Percentiles rank a stretch among this genome's conserved stretches.
These are phyloP conservation scores for Delphinella strobiligena DNA, from an alignment of 2,329 filamentous ascomycete genomes.

Conservation along the genomic window DNA sequence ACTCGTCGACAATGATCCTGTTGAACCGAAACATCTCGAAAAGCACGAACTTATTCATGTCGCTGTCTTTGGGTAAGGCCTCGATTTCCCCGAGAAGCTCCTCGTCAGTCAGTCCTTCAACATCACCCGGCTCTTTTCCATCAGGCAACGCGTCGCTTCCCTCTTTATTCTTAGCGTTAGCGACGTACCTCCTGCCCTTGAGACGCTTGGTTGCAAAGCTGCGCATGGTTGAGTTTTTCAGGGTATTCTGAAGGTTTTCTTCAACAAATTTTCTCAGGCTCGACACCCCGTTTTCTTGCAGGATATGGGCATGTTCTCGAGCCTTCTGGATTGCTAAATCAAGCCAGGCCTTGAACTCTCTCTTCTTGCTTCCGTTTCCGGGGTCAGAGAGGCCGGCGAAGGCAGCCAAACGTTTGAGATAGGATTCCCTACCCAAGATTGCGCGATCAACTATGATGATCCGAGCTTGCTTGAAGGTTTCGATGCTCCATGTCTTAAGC, in stretches of 20 bases:
- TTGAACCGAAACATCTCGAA: conserved; percentile 51
- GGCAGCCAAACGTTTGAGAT: conserved; percentile 37
- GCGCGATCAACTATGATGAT: conserved; percentile 45
- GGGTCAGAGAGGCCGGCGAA: conserved; percentile 37
- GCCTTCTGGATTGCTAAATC: conserved; percentile 30
- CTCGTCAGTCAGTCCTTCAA: too few relatives aligned
- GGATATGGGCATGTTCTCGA: conserved; percentile 26
- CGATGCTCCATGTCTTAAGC: conserved; percentile 31
- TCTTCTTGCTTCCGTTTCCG: conserved; percentile 25
- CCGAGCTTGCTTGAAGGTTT: conserved; percentile 35
- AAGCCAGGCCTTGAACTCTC: conserved; percentile 45
- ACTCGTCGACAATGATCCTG: conserved; percentile 53
- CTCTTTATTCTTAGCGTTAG: neutral
- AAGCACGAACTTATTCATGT: conserved; percentile 14
- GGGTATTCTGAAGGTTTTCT: conserved; percentile 14
- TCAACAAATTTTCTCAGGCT: conserved; percentile 19
- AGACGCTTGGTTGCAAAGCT: conserved; percentile 18
- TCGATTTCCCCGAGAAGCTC: too few relatives aligned
- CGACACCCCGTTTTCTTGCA: conserved; percentile 20
- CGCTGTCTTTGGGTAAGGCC: neutral
- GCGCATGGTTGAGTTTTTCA: conserved; percentile 23
- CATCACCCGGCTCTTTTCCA: neutral
- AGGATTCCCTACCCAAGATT: conserved; percentile 35
- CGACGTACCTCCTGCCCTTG: conserved; percentile 5
- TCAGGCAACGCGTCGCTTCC: too few relatives aligned